Evolutionary conservation across 164 flowering plant species (phyloP).

Genomic region (Tetracentron sinense): DNA sequence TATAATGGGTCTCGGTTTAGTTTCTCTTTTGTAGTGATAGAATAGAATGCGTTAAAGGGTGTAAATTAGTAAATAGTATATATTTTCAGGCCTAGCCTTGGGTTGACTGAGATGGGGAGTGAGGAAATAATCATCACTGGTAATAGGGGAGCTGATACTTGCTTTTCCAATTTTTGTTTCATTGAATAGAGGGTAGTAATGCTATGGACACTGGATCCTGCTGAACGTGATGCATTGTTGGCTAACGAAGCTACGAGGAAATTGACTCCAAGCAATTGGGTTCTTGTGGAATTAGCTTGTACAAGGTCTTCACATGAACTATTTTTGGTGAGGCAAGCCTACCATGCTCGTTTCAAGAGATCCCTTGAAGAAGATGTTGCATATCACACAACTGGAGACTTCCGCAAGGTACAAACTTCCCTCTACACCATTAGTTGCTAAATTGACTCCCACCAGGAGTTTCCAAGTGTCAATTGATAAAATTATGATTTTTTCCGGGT

Average conservation of each 20-base stretch:
- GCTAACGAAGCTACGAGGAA: neutral
- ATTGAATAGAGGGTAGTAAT: constrained; percentile 42
- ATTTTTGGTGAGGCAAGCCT: constrained; percentile 52
- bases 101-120: neutral
- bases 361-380: constrained; percentile 92
- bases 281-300: constrained; percentile 72
- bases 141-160: neutral
- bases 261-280: constrained; percentile 39
- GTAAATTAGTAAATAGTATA: no score
- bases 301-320: constrained; percentile 62
- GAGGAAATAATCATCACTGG: neutral
- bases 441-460: neutral
- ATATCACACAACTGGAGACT: constrained; percentile 52
- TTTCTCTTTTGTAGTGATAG: no score
- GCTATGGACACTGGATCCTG: constrained; percentile 64
- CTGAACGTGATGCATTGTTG: constrained; percentile 65
- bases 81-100: no score
- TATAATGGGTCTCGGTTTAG: no score
- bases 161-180: neutral
- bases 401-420: constrained; percentile 51
- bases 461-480: neutral
- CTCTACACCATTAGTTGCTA: neutral
- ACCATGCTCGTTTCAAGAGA: constrained; percentile 62
- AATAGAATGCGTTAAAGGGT: no score
- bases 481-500: no score